A percentile compares a stretch with the other conserved stretches of the same genome.
These are phyloP conservation scores for Colletotrichum eremochloae DNA, from an alignment of 2,329 filamentous ascomycete genomes.

Conservation along the genomic window DNA sequence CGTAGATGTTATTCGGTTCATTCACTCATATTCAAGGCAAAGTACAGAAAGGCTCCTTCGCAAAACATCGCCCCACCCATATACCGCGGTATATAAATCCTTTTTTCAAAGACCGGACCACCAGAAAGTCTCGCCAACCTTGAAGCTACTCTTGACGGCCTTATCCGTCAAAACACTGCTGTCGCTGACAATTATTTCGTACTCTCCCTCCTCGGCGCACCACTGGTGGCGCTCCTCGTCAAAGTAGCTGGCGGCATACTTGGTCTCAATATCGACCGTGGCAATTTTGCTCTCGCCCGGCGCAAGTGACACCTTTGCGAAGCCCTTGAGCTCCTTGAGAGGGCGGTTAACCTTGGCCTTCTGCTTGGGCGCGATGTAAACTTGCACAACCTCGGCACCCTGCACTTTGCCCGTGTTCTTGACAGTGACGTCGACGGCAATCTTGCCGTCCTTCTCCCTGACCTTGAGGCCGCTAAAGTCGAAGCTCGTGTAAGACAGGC, in stretches of 20 bases:
- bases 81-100: background rate
- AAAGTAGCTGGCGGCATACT: conserved; percentile 78
- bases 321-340: conserved; percentile 70
- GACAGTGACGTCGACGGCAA: conserved; percentile 62
- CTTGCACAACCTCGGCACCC: conserved; percentile 63
- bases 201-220: conserved; percentile 75
- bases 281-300: conserved; percentile 71
- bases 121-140: conserved; percentile 72
- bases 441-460: conserved; percentile 54
- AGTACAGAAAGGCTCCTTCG: background rate
- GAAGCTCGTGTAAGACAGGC: conserved; percentile 79
- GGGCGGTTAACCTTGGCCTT: conserved; percentile 62
- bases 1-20: background rate
- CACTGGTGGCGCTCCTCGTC: conserved; percentile 76
- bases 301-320: conserved; percentile 69
- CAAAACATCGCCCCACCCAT: background rate
- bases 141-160: conserved; percentile 66
- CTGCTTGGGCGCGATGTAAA: conserved; percentile 63
- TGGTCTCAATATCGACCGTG: conserved; percentile 69
- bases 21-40: conserved; percentile 20
- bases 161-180: conserved; percentile 66
- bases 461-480: conserved; percentile 60
- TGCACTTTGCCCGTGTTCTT: conserved; percentile 65
- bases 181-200: conserved; percentile 71
- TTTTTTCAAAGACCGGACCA: conserved; percentile 72